phyloP scores from a whole-genome alignment of 257 asterid genomes.

The Solanum pimpinellifolium region DNA sequence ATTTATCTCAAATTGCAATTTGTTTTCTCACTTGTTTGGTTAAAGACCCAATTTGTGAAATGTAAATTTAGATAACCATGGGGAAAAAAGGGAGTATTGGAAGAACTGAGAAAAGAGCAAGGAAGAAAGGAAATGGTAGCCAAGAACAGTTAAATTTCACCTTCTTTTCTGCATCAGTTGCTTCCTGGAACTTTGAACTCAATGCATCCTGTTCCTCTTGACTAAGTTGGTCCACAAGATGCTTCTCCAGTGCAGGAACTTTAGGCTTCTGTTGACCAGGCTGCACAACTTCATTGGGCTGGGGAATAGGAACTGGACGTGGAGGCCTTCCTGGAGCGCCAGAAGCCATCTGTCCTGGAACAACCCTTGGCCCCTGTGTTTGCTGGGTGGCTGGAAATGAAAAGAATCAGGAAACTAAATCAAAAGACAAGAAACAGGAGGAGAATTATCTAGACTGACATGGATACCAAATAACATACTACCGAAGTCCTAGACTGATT shows the following conservation, averaged over 20 bases:
- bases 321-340: constrained; percentile 67
- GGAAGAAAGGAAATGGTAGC: background rate
- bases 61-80: background rate
- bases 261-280: constrained; percentile 63
- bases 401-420: background rate
- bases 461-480: background rate
- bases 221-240: constrained; percentile 81
- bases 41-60: background rate
- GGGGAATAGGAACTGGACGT: constrained; percentile 73
- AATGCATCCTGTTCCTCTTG: constrained; percentile 80
- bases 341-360: constrained; percentile 31
- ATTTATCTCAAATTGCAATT: background rate
- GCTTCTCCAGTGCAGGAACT: constrained; percentile 92
- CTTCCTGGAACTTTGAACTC: constrained; percentile 77
- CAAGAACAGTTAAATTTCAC: constrained; percentile 11
- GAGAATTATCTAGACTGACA: background rate
- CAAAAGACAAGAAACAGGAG: background rate
- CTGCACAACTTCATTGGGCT: constrained; percentile 37
- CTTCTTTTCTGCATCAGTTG: constrained; percentile 87
- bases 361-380: constrained; percentile 41
- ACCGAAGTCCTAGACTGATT: background rate
- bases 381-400: constrained; percentile 51
- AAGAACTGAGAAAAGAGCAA: background rate
- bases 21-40: background rate
- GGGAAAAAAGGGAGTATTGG: background rate